phyloP scores from a whole-genome alignment of 306 rosid species.

The Pyrus communis region DNA sequence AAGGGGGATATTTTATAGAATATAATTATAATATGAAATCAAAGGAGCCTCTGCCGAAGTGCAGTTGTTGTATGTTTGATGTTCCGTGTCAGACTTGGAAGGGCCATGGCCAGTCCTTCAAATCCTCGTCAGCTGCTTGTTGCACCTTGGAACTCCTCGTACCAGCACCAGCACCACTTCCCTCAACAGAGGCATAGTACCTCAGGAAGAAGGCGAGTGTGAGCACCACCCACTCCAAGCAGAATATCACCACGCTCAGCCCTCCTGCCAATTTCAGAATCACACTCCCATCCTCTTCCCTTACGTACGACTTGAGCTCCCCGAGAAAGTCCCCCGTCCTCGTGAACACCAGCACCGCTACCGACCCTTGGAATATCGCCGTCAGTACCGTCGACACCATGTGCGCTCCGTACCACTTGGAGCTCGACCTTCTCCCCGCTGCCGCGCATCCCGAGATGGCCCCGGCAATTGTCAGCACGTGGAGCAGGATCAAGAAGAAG shows the following conservation, averaged over 20 bases:
- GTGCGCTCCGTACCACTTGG: conserved; percentile 67
- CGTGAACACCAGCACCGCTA: conserved; percentile 61
- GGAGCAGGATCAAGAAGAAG: conserved; percentile 78
- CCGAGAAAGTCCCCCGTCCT: conserved; percentile 61
- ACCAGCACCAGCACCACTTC: conserved; percentile 1
- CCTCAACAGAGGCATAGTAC: conserved; percentile 58
- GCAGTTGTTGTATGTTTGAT: no score
- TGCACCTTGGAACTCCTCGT: conserved; percentile 65
- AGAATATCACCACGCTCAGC: conserved; percentile 57
- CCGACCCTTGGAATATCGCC: conserved; percentile 72
- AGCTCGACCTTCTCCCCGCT: conserved; percentile 19
- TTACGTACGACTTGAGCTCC: conserved; percentile 59
- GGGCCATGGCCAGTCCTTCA: conserved; percentile 96
- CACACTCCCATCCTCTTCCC: conserved; percentile 69
- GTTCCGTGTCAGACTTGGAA: conserved; percentile 44
- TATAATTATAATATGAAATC: not conserved
- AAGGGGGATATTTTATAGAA: not conserved
- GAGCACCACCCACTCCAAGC: conserved; percentile 81
- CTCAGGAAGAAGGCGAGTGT: conserved; percentile 72
- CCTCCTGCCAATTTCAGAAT: conserved; percentile 81
- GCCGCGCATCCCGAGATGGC: conserved; percentile 76
- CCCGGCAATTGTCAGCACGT: conserved; percentile 56
- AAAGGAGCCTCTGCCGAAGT: not conserved
- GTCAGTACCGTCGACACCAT: conserved; percentile 81
- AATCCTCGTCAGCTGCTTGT: conserved; percentile 47